phyloP scores from a whole-genome alignment of 2,329 filamentous ascomycete genomes.

The Chrysosphaeria jannelii region DNA sequence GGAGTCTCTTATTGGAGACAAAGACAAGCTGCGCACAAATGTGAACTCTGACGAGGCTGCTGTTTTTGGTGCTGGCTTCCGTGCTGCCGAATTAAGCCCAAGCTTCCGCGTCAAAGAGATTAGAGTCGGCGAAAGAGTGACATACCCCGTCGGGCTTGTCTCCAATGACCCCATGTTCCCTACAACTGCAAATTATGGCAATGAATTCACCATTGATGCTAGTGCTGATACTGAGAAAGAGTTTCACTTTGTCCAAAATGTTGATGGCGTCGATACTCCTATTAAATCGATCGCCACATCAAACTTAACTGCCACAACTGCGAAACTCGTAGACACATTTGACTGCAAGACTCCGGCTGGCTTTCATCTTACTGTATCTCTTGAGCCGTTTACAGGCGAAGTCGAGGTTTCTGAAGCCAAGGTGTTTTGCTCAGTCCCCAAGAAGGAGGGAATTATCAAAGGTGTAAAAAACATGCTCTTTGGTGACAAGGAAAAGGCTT shows the following conservation, averaged over 20 bases:
- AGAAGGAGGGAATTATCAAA: constrained; percentile 62
- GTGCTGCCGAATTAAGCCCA: constrained; percentile 69
- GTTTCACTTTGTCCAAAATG: constrained; percentile 49
- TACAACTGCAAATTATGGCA: no score
- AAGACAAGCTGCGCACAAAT: constrained; percentile 64
- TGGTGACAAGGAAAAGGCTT: constrained; percentile 54
- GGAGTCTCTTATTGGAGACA: constrained; percentile 38
- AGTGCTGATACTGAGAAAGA: constrained; percentile 69
- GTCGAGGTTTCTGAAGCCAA: constrained; percentile 48
- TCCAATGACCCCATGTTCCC: constrained; percentile 43
- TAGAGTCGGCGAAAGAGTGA: constrained; percentile 42
- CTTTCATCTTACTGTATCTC: constrained; percentile 50
- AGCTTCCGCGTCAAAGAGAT: constrained; percentile 98
- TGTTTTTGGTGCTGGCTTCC: constrained; percentile 85
- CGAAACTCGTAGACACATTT: constrained; percentile 46
- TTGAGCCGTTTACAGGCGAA: constrained; percentile 42
- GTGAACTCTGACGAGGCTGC: constrained; percentile 94
- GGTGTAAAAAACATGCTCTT: constrained; percentile 92
- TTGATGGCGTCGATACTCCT: constrained; percentile 16
- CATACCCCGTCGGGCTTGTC: constrained; percentile 41
- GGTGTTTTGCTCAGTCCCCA: constrained; percentile 52
- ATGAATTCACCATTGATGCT: constrained; percentile 42
- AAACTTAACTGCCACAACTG: constrained; percentile 65
- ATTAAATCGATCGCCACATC: constrained; percentile 41
- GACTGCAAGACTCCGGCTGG: constrained; percentile 46